Evolutionary conservation across 306 rosid species (phyloP).

Genomic region (Quillaja saponaria): DNA sequence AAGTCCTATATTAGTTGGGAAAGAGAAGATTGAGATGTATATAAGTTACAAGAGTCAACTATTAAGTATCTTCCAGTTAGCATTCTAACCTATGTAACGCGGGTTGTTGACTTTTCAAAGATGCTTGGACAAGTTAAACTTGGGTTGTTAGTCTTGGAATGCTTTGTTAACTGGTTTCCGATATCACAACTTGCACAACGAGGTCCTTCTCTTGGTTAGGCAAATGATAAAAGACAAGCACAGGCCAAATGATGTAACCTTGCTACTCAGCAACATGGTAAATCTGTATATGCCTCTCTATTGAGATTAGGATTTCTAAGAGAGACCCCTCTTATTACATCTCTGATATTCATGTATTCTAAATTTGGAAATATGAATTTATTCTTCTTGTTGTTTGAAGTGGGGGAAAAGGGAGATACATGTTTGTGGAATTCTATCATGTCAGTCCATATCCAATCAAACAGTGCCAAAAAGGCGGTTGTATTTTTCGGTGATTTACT

Average conservation of each 20-base stretch:
- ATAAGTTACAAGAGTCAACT: too few relatives aligned
- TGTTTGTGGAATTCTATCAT: conserved; percentile 39
- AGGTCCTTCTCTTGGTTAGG: conserved; percentile 16
- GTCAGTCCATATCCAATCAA: conserved; percentile 27
- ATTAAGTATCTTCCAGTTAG: too few relatives aligned
- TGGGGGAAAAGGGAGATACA: conserved; percentile 29
- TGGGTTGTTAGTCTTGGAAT: conserved; percentile 44
- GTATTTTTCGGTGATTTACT: conserved; percentile 25
- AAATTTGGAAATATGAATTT: conserved; percentile 25
- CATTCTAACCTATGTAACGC: too few relatives aligned
- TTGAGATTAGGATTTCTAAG: conserved; percentile 15
- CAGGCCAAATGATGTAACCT: conserved; percentile 32
- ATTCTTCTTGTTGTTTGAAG: conserved; percentile 27
- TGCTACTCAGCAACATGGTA: conserved; percentile 36
- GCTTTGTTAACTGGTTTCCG: conserved; percentile 41
- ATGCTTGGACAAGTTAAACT: too few relatives aligned
- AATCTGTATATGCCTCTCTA: conserved; percentile 35
- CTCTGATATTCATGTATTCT: conserved; percentile 40
- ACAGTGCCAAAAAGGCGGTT: conserved; percentile 19
- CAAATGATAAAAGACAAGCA: conserved; percentile 28
- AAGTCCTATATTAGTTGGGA: too few relatives aligned
- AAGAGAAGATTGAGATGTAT: too few relatives aligned
- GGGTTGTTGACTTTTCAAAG: too few relatives aligned
- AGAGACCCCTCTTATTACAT: conserved; percentile 31
- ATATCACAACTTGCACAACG: conserved; percentile 22